Conservation (phyloP, 768 basidiomycete species). For the Fomitopsis pulvina region DNA sequence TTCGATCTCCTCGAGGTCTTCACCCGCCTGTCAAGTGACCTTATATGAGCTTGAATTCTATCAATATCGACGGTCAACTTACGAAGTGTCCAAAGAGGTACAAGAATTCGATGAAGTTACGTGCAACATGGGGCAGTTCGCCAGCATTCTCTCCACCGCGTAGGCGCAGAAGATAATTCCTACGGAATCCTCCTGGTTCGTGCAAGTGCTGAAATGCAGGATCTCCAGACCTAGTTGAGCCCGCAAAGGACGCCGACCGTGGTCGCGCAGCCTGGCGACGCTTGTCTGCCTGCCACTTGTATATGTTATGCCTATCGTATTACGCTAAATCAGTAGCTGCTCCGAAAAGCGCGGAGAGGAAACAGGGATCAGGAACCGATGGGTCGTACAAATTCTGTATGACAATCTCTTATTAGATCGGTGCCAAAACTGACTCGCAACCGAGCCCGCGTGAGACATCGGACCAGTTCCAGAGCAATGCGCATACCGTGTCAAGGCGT, state of each 20-base stretch:
- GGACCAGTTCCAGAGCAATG: too few relatives aligned
- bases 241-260: constrained; percentile 68
- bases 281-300: constrained; percentile 88
- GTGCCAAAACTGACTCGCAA: too few relatives aligned
- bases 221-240: constrained; percentile 44
- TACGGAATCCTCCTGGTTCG: constrained; percentile 90
- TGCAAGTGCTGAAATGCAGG: constrained; percentile 91
- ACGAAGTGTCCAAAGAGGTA: constrained; percentile 96
- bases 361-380: too few relatives aligned
- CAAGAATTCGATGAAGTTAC: constrained; percentile 92
- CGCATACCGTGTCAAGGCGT: too few relatives aligned
- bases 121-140: constrained; percentile 53
- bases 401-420: too few relatives aligned
- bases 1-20: constrained; percentile 71
- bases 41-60: background rate
- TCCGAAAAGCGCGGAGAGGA: too few relatives aligned
- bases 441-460: too few relatives aligned
- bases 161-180: constrained; percentile 76
- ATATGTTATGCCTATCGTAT: constrained; percentile 77
- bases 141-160: constrained; percentile 61
- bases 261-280: constrained; percentile 51
- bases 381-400: too few relatives aligned
- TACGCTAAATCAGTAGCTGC: too few relatives aligned
- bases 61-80: constrained; percentile 26
- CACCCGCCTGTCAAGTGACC: constrained; percentile 66